Base-by-base conservation (phyloP, 179 eudicot species). In the Pouteria campechiana region DNA sequence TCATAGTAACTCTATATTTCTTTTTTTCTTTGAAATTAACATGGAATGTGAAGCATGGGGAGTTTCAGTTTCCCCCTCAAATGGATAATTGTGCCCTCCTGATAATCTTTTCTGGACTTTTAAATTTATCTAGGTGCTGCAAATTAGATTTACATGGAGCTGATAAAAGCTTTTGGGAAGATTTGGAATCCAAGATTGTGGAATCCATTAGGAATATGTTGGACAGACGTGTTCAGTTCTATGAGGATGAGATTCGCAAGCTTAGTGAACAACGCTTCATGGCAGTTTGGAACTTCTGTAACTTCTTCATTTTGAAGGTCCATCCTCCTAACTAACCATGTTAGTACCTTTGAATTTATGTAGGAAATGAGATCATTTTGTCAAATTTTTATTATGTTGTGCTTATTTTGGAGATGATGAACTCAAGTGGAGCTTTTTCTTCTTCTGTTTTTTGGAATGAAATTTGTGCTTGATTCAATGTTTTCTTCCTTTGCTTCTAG, bases 271-370 rank as follows among this genome's bases (percentile, higher is more conserved):
- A 86, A 47, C 79, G 94, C 17, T 69, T 81, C 55, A 74, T 81
- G 98, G 95, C 98, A 40, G 63, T 82, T 49, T 90, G 95, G 96
- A 90, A 77, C 67, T 90, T 90, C 58, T 90, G 98, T 61, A 86
- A 79, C 60, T 90, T 86, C 70, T 90, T 90, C 54, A 76, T 90
- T 47, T 52, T 90, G 37, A 90, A 90, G 98, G 97, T 89, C 59
- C 17, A 32, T 53, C 17, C 43, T n/a, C n/a, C n/a, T n/a, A n/a
- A n/a, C n/a, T n/a, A n/a, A n/a, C n/a, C n/a, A n/a, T n/a, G n/a
- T n/a, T n/a, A n/a, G n/a, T n/a, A n/a, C n/a, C n/a, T n/a, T n/a
- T n/a, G n/a, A n/a, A n/a, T n/a, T n/a, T n/a, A n/a, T n/a, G n/a
- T n/a, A n/a, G n/a, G n/a, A n/a, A n/a, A n/a, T n/a, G n/a, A n/a